Percentiles rank a stretch among this genome's conserved stretches.
Evolutionary conservation across 2,329 filamentous ascomycete species (phyloP).

Genomic region (Trichophyton verrucosum): DNA sequence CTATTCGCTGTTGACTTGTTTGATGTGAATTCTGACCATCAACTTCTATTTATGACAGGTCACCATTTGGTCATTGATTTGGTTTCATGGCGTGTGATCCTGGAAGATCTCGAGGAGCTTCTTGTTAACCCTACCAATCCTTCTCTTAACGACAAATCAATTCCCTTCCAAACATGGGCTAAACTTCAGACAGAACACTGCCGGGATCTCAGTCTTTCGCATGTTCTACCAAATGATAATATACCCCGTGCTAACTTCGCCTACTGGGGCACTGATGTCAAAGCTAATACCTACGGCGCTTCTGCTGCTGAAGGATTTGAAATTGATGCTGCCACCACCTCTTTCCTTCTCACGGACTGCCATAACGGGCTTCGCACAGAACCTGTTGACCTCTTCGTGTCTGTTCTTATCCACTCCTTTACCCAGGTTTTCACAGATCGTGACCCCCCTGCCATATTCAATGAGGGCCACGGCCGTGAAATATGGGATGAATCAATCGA

Average conservation of each 20-base stretch:
- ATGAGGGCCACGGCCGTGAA: conserved; percentile 40
- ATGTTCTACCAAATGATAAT: conserved; percentile 19
- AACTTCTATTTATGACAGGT: conserved; percentile 22
- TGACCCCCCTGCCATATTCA: conserved; percentile 34
- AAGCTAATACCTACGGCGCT: conserved; percentile 25
- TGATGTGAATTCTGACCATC: conserved; percentile 17
- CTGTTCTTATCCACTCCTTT: conserved; percentile 34
- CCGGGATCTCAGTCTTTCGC: conserved; percentile 5
- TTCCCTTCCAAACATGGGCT: conserved; percentile 31
- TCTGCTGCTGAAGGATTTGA: conserved; percentile 26
- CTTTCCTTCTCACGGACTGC: conserved; percentile 22
- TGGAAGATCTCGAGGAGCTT: conserved; percentile 14
- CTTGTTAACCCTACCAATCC: conserved; percentile 22
- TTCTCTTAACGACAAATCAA: conserved; percentile 20
- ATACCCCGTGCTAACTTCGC: conserved; percentile 22
- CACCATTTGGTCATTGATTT: conserved; percentile 24
- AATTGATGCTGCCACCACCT: conserved; percentile 23
- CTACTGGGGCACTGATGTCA: conserved; percentile 28
- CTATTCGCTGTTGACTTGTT: conserved; percentile 23
- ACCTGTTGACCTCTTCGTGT: conserved; percentile 27
- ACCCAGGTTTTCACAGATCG: conserved; percentile 32
- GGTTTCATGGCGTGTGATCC: conserved; percentile 14
- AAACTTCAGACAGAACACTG: conserved; percentile 22
- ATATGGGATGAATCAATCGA: conserved; percentile 34
- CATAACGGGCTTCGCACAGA: conserved; percentile 26